Evolutionary conservation across 2,329 filamentous ascomycete genomes (phyloP), one percentile per base, ranked within the genome.

Genomic region (Myriosclerotinia curreyana): DNA sequence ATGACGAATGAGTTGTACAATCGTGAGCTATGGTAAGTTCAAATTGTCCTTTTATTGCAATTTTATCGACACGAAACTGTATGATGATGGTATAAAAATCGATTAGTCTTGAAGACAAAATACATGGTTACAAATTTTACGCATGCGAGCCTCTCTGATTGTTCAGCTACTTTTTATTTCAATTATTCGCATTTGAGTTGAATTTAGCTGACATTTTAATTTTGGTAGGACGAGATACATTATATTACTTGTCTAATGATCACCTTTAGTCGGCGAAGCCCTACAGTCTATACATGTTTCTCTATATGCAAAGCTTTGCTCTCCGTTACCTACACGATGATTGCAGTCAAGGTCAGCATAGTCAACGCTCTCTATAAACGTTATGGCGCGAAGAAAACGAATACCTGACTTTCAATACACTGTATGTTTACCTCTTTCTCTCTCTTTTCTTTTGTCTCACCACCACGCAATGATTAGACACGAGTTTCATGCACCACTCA

Each of bases 61-160:
- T 25, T 63, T 42, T 38, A 15, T 49, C 46, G 15, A 44, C 20
- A 28, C 15, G 38, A n/a, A 48, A 55, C 50, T 70, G 69, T 72
- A 76, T 89, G 87, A 90, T 90, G 87, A 91, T 84, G 81, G 85
- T 83, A 76, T 80, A 86, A 64, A 63, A 86, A 81, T 86, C 94
- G 94, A 97, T 98, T 96, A 97, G 94, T 98, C 94, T 96, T 96
- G 83, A 97, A 96, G 93, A 98, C 93, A 87, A 64, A 77, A 80
- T 76, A 86, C 82, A 87, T 95, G 91, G 91, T 97, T 94, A 94
- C 82, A 89, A 83, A 84, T 80, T 20, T 80, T 80, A 85, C 84
- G 83, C 85, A 87, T 88, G 82, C 84, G 82, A 86, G 82, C 85
- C 85, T 88, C 85, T 88, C 88, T 91, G 88, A 91, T 55, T 59